A percentile compares a stretch with the other conserved stretches of the same genome.
Evolutionary conservation across 108 stramenopile species (phyloP).

Genomic region (Licmophora abbreviata): DNA sequence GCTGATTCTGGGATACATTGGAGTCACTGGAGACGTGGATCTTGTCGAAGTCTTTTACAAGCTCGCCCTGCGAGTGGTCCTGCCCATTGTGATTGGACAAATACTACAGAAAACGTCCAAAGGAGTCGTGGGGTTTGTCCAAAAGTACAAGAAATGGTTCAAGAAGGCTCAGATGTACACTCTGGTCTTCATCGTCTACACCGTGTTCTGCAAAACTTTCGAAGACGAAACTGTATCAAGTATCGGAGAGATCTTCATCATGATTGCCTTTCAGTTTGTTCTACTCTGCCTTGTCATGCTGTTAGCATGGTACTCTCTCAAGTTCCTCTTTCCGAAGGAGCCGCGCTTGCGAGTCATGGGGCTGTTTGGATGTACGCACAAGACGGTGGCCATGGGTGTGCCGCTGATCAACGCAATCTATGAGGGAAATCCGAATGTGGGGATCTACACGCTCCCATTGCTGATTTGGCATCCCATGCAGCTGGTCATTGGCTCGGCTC

Average conservation of each 20-base stretch:
- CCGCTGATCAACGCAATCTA: slow-evolving; percentile 66
- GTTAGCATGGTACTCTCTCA: slow-evolving; percentile 36
- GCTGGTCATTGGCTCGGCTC: slow-evolving; percentile 37
- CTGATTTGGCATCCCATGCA: slow-evolving; percentile 74
- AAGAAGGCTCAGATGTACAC: slow-evolving; percentile 38
- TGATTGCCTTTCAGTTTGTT: slow-evolving; percentile 36
- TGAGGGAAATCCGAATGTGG: slow-evolving; percentile 30
- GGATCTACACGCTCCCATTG: slow-evolving; percentile 54
- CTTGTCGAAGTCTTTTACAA: slow-evolving; percentile 39
- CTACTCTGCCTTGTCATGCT: slow-evolving; percentile 30
- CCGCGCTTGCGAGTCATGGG: slow-evolving; percentile 54
- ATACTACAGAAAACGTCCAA: slow-evolving; percentile 30
- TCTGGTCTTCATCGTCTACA: slow-evolving; percentile 57
- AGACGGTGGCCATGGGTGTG: slow-evolving; percentile 67
- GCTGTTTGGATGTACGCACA: slow-evolving; percentile 58
- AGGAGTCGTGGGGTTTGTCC: slow-evolving; percentile 29
- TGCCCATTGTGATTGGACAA: slow-evolving; percentile 52
- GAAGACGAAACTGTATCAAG: slow-evolving; percentile 15
- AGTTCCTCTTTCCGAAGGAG: slow-evolving; percentile 24
- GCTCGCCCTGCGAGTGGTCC: slow-evolving; percentile 37
- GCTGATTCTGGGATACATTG: slow-evolving; percentile 42
- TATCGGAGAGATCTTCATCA: slow-evolving; percentile 28
- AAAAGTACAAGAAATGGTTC: slow-evolving; percentile 32
- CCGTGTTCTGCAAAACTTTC: slow-evolving; percentile 59
- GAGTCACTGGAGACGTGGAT: slow-evolving; percentile 28